phyloP scores from a whole-genome alignment of 805 yeast species.

The Ogataea ganodermae region DNA sequence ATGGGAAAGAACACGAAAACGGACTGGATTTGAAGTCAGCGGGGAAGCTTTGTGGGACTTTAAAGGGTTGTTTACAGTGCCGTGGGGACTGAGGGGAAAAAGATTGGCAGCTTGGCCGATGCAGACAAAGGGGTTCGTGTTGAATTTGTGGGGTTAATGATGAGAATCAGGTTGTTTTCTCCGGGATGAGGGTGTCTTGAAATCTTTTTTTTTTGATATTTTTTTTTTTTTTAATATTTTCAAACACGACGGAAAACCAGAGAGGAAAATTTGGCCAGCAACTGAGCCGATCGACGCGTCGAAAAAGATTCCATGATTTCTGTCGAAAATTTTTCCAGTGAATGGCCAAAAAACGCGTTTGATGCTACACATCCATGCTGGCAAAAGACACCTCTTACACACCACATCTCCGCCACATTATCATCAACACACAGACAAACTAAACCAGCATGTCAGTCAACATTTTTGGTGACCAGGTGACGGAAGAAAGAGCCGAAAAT shows the following conservation, averaged over 20 bases:
- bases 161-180: background rate
- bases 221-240: background rate
- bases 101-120: no score
- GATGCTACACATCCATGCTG: background rate
- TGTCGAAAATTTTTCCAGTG: constrained; percentile 7
- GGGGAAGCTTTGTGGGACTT: no score
- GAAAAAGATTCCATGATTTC: background rate
- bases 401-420: background rate
- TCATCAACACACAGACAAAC: background rate
- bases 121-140: no score
- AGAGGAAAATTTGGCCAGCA: background rate
- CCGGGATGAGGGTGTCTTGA: background rate
- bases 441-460: constrained; percentile 66
- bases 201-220: background rate
- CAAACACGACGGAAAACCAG: background rate
- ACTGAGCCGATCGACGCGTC: constrained; percentile 5
- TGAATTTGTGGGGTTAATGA: no score
- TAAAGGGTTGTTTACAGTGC: no score
- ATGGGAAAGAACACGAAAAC: background rate
- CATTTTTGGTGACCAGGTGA: constrained; percentile 95
- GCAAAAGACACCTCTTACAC: background rate
- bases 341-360: constrained; percentile 6
- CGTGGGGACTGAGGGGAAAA: no score
- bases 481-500: constrained; percentile 96
- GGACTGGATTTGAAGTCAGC: no score